Evolutionary conservation across 2,329 filamentous ascomycete species (phyloP).

Genomic region (Tympanopsis confertula): DNA sequence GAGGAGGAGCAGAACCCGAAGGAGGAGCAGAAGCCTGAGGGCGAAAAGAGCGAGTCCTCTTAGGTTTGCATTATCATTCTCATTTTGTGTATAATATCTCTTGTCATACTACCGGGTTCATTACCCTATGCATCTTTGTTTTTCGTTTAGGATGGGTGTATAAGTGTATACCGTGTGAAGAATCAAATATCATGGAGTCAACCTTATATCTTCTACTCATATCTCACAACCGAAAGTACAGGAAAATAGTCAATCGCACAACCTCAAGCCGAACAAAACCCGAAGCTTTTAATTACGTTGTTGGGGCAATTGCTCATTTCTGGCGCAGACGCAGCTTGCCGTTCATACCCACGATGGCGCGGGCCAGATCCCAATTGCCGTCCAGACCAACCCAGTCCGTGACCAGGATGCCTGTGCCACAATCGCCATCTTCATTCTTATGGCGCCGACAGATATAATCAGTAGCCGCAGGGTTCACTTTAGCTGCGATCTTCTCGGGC

Average conservation of each 20-base stretch:
- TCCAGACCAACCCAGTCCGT: constrained; percentile 53
- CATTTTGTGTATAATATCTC: constrained; percentile 1
- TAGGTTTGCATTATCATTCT: too few relatives aligned
- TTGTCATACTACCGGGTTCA: too few relatives aligned
- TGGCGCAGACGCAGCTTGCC: constrained; percentile 32
- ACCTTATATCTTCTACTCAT: too few relatives aligned
- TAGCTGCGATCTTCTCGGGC: constrained; percentile 52
- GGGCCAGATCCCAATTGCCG: constrained; percentile 56
- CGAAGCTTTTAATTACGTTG: too few relatives aligned
- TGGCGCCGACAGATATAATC: constrained; percentile 36
- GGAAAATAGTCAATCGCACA: too few relatives aligned
- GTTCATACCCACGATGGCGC: constrained; percentile 53
- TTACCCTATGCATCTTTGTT: too few relatives aligned
- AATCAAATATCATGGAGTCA: too few relatives aligned
- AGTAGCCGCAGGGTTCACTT: constrained; percentile 47
- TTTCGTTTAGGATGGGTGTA: too few relatives aligned
- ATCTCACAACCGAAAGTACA: too few relatives aligned
- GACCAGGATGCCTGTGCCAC: constrained; percentile 44
- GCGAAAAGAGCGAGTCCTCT: not conserved
- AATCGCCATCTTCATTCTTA: constrained; percentile 26
- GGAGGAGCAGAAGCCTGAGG: constrained; percentile 14
- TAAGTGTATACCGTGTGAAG: too few relatives aligned
- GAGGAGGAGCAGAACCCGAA: constrained; percentile 51
- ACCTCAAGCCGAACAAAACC: too few relatives aligned
- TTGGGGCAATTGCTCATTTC: too few relatives aligned